Conservation (phyloP, 2,329 filamentous ascomycete species). For the Alternaria postmessia region DNA sequence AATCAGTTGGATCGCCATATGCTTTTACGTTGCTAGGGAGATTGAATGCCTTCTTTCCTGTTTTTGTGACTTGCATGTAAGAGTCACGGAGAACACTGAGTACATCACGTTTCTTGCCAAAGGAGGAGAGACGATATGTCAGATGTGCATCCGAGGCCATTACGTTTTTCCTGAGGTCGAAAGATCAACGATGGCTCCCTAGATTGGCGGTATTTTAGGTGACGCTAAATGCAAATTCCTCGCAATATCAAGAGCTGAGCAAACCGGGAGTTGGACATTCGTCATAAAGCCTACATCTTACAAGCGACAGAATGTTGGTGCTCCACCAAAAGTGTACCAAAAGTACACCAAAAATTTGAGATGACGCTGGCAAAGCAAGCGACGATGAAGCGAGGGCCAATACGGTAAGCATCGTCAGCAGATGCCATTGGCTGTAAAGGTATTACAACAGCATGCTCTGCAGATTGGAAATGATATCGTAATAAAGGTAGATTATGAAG, state of each 20-base stretch:
- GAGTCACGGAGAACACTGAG: slow-evolving; percentile 60
- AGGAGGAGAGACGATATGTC: slow-evolving; percentile 63
- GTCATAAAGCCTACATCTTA: background rate
- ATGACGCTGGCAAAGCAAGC: too few relatives aligned
- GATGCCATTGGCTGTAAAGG: background rate
- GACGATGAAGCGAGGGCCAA: too few relatives aligned
- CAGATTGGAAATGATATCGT: background rate
- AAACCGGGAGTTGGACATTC: background rate
- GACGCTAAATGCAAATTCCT: background rate
- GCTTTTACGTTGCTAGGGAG: too few relatives aligned
- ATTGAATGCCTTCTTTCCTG: too few relatives aligned
- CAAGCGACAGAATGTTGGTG: background rate
- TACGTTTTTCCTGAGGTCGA: slow-evolving; percentile 60
- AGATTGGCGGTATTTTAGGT: slow-evolving; percentile 59
- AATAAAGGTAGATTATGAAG: too few relatives aligned
- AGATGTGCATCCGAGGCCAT: slow-evolving; percentile 66
- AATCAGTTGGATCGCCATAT: slow-evolving; percentile 11
- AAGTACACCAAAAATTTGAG: background rate
- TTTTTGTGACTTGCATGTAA: slow-evolving; percentile 31
- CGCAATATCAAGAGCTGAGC: background rate
- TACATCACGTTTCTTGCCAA: slow-evolving; percentile 48
- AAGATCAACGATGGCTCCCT: slow-evolving; percentile 67
- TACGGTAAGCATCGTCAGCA: background rate
- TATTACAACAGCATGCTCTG: background rate
- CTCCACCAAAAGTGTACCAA: too few relatives aligned